These are phyloP conservation scores for Dendrocalamus sinicus DNA, from an alignment of 176 grass and related monocot species.

Conservation along the genomic window DNA sequence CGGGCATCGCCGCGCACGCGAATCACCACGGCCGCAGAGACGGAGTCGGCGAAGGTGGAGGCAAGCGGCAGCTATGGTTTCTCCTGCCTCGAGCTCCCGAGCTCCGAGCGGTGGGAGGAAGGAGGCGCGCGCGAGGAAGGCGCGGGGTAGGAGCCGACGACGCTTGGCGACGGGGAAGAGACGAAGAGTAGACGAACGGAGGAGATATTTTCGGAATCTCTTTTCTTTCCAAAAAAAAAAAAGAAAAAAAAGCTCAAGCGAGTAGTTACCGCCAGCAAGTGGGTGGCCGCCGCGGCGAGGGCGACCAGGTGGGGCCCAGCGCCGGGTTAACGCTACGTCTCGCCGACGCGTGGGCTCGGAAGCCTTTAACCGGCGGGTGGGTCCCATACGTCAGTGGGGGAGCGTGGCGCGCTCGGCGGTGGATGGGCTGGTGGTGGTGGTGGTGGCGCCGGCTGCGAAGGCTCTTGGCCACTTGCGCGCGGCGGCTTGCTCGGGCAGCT, in stretches of 20 bases:
- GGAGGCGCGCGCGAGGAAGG: slow-evolving; percentile 36
- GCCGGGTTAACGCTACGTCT: too few relatives aligned
- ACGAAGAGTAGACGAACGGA: background rate
- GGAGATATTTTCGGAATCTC: slow-evolving; percentile 23
- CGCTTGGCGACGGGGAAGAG: slow-evolving; percentile 35
- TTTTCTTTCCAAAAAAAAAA: too few relatives aligned
- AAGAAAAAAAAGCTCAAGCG: background rate
- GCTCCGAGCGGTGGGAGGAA: background rate
- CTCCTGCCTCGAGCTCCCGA: background rate
- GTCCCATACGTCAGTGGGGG: background rate
- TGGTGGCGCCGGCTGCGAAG: background rate
- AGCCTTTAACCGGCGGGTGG: fast-evolving
- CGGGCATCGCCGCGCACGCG: slow-evolving; percentile 60
- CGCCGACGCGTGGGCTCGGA: background rate
- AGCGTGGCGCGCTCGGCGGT: background rate
- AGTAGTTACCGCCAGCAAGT: slow-evolving; percentile 36
- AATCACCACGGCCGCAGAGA: background rate
- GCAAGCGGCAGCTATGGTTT: background rate
- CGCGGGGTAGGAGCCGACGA: slow-evolving; percentile 53
- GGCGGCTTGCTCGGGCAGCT: slow-evolving; percentile 46
- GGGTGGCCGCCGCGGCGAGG: slow-evolving; percentile 37
- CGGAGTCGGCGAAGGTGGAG: background rate
- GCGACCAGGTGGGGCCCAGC: background rate
- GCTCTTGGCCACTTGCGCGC: background rate
- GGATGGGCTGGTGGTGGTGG: background rate